Conservation (phyloP, 2,329 filamentous ascomycete genomes). For the Colletotrichum navitas region DNA sequence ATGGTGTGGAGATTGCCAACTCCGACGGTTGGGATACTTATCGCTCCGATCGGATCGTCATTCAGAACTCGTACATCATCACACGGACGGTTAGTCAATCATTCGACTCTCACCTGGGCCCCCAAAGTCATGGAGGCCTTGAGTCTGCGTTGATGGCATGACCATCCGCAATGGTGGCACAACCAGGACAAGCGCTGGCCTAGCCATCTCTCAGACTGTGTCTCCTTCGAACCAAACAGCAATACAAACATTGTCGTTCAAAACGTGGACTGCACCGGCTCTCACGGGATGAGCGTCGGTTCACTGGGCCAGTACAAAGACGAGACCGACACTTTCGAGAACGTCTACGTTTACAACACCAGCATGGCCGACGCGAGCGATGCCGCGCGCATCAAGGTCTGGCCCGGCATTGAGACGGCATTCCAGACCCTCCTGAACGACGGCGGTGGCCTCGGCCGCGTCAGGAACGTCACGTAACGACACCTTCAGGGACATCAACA, state of each 20-base stretch:
- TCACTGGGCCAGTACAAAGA: constrained; percentile 76
- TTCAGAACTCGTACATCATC: constrained; percentile 74
- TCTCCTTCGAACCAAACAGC: constrained; percentile 81
- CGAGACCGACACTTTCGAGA: constrained; percentile 75
- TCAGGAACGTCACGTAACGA: constrained; percentile 74
- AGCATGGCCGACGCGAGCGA: constrained; percentile 71
- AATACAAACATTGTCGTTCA: constrained; percentile 77
- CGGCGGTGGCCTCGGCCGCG: constrained; percentile 67
- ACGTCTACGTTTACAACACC: constrained; percentile 73
- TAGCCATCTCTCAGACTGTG: constrained; percentile 62
- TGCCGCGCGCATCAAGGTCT: constrained; percentile 79
- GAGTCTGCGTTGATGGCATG: too few relatives aligned
- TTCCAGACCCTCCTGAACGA: constrained; percentile 70
- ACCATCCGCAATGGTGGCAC: too few relatives aligned
- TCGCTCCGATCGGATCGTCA: constrained; percentile 71
- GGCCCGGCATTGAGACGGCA: constrained; percentile 65
- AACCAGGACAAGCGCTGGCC: not conserved
- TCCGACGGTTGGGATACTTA: constrained; percentile 66
- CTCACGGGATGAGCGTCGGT: constrained; percentile 80
- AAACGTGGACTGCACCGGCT: constrained; percentile 75
- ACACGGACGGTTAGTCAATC: constrained; percentile 64
- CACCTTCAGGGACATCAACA: constrained; percentile 66
- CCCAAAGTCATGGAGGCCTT: not conserved
- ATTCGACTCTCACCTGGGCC: not conserved
- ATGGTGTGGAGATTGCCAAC: constrained; percentile 74